phyloP scores from a whole-genome alignment of 352 stramenopile genomes.

The Pythium pectinolyticum region DNA sequence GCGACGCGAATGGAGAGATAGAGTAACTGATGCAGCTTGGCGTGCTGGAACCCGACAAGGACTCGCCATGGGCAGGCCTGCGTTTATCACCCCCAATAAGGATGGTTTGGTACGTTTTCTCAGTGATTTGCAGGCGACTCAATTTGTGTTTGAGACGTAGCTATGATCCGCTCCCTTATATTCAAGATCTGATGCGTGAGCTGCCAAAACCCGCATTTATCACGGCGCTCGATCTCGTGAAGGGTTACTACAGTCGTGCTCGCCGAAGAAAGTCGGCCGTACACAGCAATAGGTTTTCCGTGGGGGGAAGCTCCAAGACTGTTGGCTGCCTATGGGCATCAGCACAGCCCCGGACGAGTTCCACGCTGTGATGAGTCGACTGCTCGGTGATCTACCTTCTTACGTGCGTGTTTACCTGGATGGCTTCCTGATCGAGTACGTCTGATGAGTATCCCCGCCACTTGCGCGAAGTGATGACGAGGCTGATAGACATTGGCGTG shows the following conservation, averaged over 20 bases:
- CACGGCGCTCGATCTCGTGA: slow-evolving; percentile 29
- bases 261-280: slow-evolving; percentile 17
- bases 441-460: slow-evolving; percentile 6
- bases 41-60: not conserved
- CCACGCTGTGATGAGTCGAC: not conserved
- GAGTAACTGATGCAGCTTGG: not conserved
- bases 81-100: slow-evolving; percentile 38
- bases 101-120: slow-evolving; percentile 33
- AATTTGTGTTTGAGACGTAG: slow-evolving; percentile 32
- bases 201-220: slow-evolving; percentile 23
- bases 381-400: slow-evolving; percentile 6
- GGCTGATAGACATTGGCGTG: not conserved
- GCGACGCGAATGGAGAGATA: no score
- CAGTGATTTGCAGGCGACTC: slow-evolving; percentile 32
- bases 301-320: slow-evolving; percentile 33
- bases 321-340: slow-evolving; percentile 28
- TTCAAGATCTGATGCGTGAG: slow-evolving; percentile 36
- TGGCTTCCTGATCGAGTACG: slow-evolving; percentile 10
- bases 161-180: slow-evolving; percentile 30
- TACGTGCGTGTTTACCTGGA: slow-evolving; percentile 14
- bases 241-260: slow-evolving; percentile 41
- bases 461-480: not conserved
- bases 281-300: slow-evolving; percentile 30
- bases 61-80: slow-evolving; percentile 12
- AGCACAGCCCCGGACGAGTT: slow-evolving; percentile 19